A percentile compares a stretch with the other conserved stretches of the same genome.
These are phyloP conservation scores for Penicillium roqueforti DNA, from an alignment of 495 filamentous ascomycete species.

Conservation along the genomic window DNA sequence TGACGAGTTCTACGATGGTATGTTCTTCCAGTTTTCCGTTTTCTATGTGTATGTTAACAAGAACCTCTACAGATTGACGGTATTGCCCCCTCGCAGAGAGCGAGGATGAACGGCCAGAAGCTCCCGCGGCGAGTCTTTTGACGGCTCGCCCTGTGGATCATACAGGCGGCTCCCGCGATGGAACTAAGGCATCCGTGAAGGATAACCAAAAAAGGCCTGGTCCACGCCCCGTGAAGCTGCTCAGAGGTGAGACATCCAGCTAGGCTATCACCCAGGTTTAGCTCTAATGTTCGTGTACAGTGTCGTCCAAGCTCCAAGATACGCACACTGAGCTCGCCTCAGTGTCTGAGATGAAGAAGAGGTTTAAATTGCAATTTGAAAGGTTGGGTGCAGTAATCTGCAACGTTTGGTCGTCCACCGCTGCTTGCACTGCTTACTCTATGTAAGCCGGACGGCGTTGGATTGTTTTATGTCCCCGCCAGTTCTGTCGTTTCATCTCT, in stretches of 20 bases:
- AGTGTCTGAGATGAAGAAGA: constrained; percentile 26
- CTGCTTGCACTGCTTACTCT: constrained; percentile 20
- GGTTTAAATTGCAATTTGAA: constrained; percentile 33
- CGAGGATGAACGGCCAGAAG: constrained; percentile 82
- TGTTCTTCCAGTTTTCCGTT: constrained; percentile 19
- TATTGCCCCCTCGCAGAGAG: constrained; percentile 79
- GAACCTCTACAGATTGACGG: constrained; percentile 72
- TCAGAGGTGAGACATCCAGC: constrained; percentile 30
- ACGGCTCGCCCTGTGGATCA: constrained; percentile 52
- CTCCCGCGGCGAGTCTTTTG: constrained; percentile 57
- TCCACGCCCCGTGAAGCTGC: constrained; percentile 37
- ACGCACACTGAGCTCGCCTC: constrained; percentile 30
- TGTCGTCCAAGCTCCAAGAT: constrained; percentile 46
- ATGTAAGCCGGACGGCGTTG: constrained; percentile 22
- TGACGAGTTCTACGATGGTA: constrained; percentile 97
- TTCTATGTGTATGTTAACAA: neutral
- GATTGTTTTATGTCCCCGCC: constrained; percentile 21
- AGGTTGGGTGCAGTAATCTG: constrained; percentile 33
- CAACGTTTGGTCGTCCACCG: constrained; percentile 23
- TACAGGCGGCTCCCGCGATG: constrained; percentile 35
- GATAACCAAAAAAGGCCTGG: constrained; percentile 26
- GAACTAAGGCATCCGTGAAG: constrained; percentile 35
- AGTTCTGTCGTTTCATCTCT: constrained; percentile 10
- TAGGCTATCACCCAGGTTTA: neutral
- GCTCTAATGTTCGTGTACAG: constrained; percentile 17